Base-by-base conservation (phyloP, 208 protist genomes). In the Herpetomonas samuelpessoai region DNA sequence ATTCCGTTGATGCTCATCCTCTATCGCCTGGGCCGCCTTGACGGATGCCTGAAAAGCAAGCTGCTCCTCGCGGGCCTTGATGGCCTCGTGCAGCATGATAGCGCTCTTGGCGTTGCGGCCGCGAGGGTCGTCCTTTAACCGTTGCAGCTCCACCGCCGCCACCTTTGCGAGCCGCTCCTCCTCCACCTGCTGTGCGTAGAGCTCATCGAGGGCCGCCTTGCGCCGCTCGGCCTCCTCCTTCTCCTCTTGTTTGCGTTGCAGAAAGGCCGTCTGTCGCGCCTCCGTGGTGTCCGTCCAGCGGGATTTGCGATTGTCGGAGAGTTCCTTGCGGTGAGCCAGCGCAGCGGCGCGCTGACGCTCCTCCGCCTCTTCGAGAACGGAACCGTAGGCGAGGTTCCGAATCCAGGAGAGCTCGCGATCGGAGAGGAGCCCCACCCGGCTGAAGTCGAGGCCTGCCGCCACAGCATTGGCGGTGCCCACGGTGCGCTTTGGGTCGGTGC, bases 381-480 rank as follows among this genome's bases (percentile, higher is more conserved):
- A 60, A 27, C 61, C 67, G 26, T 60, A 74, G 45, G 65, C 73
- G 18, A 95, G 68, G 14, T 70, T 73, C 18, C 73, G 81, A 31
- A 93, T 87, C 65, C 74, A 77, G 28, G 57, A 47, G 10, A 95
- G 76, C 51, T 91, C 83, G 35, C 79, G 72, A 27, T 95, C 85
- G 65, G 81, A 81, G 60, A 95, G 76, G 35, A 91, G 57, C 10
- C 75, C 76, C 14, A 89, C 75, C 52, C 74, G 79, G 19, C 68
- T 69, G 7, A 88, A 35, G 52, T 84, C 62, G 18, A 76, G 27
- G 3, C 86, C 86, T n/a, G 61, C 35, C 1, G 89, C 89, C n/a
- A 95, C 83, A 21, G 86, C 86, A 67, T 95, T 95, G 35, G 83
- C 83, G 31, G 82, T 86, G 50, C 89, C 89, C 19, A 86, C 64